Evolutionary conservation across 1,284 basidiomycete species (phyloP).

Genomic region (Trichosporon ovoides): DNA sequence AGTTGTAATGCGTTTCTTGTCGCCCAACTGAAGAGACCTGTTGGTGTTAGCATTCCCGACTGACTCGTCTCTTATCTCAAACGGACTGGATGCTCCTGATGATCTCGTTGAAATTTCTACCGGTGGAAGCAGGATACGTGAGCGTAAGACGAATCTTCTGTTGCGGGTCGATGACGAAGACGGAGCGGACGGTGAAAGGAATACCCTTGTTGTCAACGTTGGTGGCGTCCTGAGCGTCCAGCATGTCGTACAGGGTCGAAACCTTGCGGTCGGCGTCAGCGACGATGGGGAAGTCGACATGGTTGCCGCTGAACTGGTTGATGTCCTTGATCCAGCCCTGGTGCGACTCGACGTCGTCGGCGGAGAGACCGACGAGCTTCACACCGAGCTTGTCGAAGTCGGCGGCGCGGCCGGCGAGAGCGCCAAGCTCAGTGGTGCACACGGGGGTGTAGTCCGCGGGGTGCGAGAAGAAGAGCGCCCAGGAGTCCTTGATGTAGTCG

Average conservation of each 20-base stretch:
- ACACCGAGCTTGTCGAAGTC: slow-evolving; percentile 85
- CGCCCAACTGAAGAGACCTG: slow-evolving; percentile 85
- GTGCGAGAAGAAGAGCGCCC: slow-evolving; percentile 91
- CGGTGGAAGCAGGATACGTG: slow-evolving; percentile 76
- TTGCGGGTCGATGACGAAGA: slow-evolving; percentile 86
- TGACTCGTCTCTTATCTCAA: no score
- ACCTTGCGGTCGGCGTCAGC: slow-evolving; percentile 85
- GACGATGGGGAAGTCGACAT: slow-evolving; percentile 91
- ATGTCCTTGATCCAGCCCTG: slow-evolving; percentile 88
- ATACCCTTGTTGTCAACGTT: slow-evolving; percentile 88
- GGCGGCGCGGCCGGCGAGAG: slow-evolving; percentile 76
- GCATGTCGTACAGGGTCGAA: slow-evolving; percentile 68
- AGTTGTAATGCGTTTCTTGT: slow-evolving; percentile 60
- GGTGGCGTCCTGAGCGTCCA: slow-evolving; percentile 79
- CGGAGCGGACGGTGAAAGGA: slow-evolving; percentile 80
- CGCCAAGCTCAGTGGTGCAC: slow-evolving; percentile 95
- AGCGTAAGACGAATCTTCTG: slow-evolving; percentile 84
- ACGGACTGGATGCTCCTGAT: no score
- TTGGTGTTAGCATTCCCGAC: no score
- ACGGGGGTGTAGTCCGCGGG: slow-evolving; percentile 64
- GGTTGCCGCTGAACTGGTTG: slow-evolving; percentile 38
- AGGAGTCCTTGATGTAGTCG: slow-evolving; percentile 80
- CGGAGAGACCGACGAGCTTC: slow-evolving; percentile 85
- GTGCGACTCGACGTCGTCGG: slow-evolving; percentile 83
- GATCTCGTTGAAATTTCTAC: slow-evolving; percentile 68